phyloP scores from a whole-genome alignment of 2,329 filamentous ascomycete genomes.

The Lasiodiplodia citricola region DNA sequence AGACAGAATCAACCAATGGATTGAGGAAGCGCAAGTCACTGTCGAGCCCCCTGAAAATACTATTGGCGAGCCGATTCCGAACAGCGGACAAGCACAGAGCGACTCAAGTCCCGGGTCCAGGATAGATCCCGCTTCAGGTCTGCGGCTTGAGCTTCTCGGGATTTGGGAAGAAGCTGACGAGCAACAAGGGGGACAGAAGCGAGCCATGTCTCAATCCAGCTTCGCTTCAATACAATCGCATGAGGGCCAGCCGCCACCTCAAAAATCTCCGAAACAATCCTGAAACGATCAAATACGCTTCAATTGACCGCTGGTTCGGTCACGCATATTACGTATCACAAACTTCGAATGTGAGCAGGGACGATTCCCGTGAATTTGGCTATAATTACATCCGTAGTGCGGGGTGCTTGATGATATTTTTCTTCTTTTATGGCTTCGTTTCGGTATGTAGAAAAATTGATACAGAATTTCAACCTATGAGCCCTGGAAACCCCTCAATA shows the following conservation, averaged over 20 bases:
- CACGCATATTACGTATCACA: neutral
- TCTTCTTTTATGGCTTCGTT: too few relatives aligned
- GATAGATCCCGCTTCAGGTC: neutral
- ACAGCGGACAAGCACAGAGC: neutral
- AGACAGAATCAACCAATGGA: slow-evolving; percentile 8
- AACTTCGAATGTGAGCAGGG: neutral
- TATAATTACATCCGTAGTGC: too few relatives aligned
- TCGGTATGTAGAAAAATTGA: neutral
- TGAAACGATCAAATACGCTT: neutral
- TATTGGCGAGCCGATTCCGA: neutral
- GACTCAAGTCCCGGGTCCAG: neutral
- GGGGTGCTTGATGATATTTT: too few relatives aligned
- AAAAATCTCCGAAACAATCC: neutral
- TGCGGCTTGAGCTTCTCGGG: neutral
- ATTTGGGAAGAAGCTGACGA: neutral
- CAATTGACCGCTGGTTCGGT: neutral
- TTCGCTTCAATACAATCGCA: neutral
- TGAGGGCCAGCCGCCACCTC: neutral
- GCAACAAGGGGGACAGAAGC: neutral
- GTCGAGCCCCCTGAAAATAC: neutral
- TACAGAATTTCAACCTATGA: neutral
- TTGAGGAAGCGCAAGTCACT: neutral
- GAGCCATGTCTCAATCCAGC: neutral
- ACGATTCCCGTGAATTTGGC: neutral
- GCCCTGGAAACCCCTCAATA: neutral